A percentile compares a stretch with the other conserved stretches of the same genome.
Evolutionary conservation across 345 rosid genomes (phyloP).

Genomic region (Gossypioides kirkii): DNA sequence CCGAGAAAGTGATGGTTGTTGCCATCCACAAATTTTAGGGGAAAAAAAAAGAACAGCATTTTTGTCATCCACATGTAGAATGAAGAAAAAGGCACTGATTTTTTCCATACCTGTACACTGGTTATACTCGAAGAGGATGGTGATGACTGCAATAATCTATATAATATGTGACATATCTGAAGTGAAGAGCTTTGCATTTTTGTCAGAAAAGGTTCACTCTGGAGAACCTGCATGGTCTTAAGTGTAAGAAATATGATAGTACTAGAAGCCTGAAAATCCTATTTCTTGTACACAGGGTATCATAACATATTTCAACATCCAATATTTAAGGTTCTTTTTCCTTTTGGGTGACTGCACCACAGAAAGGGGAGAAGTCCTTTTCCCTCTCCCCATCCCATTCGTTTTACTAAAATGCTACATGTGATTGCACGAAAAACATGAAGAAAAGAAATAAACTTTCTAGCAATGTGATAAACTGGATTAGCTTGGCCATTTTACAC

Average conservation of each 20-base stretch:
- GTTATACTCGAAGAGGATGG: conserved; percentile 39
- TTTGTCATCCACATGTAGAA: conserved; percentile 1
- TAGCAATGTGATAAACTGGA: neutral
- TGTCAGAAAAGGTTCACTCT: conserved; percentile 43
- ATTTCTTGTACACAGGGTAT: neutral
- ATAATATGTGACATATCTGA: conserved; percentile 52
- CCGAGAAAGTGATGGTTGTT: neutral
- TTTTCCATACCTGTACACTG: conserved; percentile 51
- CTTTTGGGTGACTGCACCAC: neutral
- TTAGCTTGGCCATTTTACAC: neutral
- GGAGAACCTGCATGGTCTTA: conserved; percentile 42
- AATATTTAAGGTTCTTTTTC: neutral
- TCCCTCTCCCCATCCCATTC: neutral
- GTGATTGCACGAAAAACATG: neutral
- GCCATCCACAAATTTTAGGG: conserved; percentile 3
- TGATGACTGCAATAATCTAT: conserved; percentile 41
- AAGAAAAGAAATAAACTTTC: neutral
- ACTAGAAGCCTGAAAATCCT: neutral
- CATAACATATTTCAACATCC: conserved; percentile 1
- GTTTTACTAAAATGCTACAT: neutral
- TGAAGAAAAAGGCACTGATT: neutral
- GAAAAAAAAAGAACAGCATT: neutral
- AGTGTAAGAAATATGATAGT: neutral
- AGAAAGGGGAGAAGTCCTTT: too few species aligned
- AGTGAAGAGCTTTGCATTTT: conserved; percentile 59